Percentiles rank a stretch among this genome's conserved stretches.
These are phyloP conservation scores for Fomitopsis betulina DNA, from an alignment of 1,284 basidiomycete genomes.

Conservation along the genomic window DNA sequence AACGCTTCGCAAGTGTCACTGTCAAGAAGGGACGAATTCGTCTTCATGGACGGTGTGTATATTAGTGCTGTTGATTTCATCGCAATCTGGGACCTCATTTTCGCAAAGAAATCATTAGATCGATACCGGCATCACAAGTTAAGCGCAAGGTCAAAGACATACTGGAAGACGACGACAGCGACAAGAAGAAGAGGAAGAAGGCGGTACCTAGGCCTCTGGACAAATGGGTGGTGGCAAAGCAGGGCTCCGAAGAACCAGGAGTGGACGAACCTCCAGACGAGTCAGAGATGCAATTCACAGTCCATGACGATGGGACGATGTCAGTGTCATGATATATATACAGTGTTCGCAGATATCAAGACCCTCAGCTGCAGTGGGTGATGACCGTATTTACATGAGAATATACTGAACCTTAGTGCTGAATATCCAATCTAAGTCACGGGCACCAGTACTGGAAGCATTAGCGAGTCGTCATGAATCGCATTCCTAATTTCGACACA, in stretches of 20 bases:
- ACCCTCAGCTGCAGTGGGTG: not conserved
- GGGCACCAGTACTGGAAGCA: too few species aligned
- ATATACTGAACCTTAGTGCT: too few species aligned
- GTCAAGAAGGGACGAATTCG: slow-evolving; percentile 64
- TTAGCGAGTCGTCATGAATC: not conserved
- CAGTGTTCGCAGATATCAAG: not conserved
- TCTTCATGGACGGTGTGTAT: slow-evolving; percentile 59
- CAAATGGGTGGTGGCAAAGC: slow-evolving; percentile 17
- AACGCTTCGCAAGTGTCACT: slow-evolving; percentile 25
- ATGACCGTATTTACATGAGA: too few species aligned
- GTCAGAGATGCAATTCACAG: slow-evolving; percentile 14
- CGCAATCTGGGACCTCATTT: not conserved
- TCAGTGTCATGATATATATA: slow-evolving; percentile 5
- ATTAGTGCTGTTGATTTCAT: too few species aligned
- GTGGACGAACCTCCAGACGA: slow-evolving; percentile 2
- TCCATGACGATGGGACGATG: slow-evolving; percentile 30
- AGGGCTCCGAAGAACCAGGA: not conserved
- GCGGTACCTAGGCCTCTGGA: slow-evolving; percentile 32
- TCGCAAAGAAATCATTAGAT: slow-evolving; percentile 51
- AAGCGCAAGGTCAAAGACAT: slow-evolving; percentile 38
- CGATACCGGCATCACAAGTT: slow-evolving; percentile 26
- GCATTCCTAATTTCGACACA: not conserved
- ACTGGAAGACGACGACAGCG: slow-evolving; percentile 13
- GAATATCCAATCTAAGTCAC: too few species aligned
- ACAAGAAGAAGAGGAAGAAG: slow-evolving; percentile 7